Evolutionary conservation across 306 rosid species (phyloP).

Genomic region (Rosa persica): DNA sequence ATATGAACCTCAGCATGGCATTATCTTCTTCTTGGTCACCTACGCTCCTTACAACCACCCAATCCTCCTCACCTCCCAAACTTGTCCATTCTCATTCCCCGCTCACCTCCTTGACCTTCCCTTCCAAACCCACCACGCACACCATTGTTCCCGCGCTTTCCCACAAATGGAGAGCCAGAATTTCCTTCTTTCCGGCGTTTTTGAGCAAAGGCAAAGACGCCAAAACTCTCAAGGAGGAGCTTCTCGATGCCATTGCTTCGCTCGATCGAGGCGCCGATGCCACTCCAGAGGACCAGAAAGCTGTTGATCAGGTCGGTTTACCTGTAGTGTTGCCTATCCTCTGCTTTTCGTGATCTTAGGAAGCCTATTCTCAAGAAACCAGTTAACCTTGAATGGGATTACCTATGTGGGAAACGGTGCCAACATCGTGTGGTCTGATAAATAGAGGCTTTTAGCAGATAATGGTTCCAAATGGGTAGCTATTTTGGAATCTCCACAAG

Average conservation of each 20-base stretch:
- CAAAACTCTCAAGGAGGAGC: conserved; percentile 60
- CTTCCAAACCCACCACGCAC: conserved; percentile 30
- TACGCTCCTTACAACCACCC: conserved; percentile 27
- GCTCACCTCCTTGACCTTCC: conserved; percentile 26
- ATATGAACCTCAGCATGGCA: conserved; percentile 37
- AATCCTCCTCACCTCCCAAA: conserved; percentile 23
- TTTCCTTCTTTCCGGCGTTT: conserved; percentile 74
- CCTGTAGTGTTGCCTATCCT: too few relatives aligned
- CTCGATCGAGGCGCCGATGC: conserved; percentile 96
- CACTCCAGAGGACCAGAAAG: conserved; percentile 64
- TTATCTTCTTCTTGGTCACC: conserved; percentile 45
- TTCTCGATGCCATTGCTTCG: conserved; percentile 63
- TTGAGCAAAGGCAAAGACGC: conserved; percentile 59
- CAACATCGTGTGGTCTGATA: too few relatives aligned
- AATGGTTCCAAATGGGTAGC: too few relatives aligned
- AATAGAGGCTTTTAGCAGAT: too few relatives aligned
- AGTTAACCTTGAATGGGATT: too few relatives aligned
- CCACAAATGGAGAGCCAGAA: conserved; percentile 53
- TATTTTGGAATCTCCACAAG: background rate
- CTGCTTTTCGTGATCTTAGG: too few relatives aligned
- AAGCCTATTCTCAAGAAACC: too few relatives aligned
- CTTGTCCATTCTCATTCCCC: background rate
- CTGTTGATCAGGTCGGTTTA: conserved; percentile 56
- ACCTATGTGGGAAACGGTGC: too few relatives aligned
- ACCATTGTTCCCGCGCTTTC: conserved; percentile 13